Percentiles rank a stretch among this genome's conserved stretches.
These are phyloP conservation scores for Nakaseomyces nivariensis DNA, from an alignment of 1,139 yeast species.

Conservation along the genomic window DNA sequence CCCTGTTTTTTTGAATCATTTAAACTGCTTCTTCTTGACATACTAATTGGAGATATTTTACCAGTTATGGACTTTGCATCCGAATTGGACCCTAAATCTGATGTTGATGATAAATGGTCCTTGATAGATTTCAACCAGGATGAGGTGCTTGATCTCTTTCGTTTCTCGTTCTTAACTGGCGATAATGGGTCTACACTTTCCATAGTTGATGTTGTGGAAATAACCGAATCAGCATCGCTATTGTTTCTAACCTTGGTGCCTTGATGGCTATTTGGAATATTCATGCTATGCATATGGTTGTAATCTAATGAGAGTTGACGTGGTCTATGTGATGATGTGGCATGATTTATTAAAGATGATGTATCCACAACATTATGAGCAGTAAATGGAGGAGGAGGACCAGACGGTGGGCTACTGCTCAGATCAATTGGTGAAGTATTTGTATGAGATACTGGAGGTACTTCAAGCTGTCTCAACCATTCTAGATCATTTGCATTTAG, in stretches of 20 bases:
- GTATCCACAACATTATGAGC: background rate
- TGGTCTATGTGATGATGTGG: background rate
- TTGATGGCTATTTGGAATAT: background rate
- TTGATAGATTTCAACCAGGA: background rate
- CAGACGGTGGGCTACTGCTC: background rate
- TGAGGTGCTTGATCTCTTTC: background rate
- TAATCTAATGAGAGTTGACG: background rate
- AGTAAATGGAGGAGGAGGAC: background rate
- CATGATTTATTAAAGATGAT: background rate
- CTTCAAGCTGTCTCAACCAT: background rate
- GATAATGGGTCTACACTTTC: background rate
- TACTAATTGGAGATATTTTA: background rate
- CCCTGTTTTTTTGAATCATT: background rate
- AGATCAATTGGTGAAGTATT: background rate
- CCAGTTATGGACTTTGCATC: background rate
- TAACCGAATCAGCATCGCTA: background rate
- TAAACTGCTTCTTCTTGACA: background rate
- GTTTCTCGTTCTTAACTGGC: background rate
- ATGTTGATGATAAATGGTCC: background rate
- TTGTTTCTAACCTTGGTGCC: background rate
- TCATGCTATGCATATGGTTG: background rate
- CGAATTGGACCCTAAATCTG: background rate
- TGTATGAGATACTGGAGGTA: background rate
- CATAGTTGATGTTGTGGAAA: background rate
- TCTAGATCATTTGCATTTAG: background rate